Base-by-base conservation (phyloP, 306 rosid species). In the Cicer chorassanicum region DNA sequence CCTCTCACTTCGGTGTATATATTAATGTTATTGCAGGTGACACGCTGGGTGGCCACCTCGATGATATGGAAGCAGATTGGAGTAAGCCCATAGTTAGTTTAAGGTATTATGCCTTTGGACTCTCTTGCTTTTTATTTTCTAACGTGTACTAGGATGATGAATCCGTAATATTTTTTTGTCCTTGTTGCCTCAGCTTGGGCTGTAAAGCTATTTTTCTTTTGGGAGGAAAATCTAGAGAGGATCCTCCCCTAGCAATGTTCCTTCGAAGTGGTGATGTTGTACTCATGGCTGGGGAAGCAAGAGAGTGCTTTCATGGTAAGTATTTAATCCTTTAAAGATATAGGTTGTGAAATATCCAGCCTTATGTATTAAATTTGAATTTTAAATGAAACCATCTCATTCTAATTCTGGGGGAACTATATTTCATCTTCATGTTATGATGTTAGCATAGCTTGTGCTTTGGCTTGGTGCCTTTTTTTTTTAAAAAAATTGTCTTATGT, bases 41-140 rank as follows among this genome's bases (percentile, higher is more conserved):
- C 83, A 79, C 88, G 15, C 88, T 94, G 34, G 97, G 98, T 24
- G 98, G 97, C 67, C 96, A 94, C 86, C 95, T 94, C 75, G 97
- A 94, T 84, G 98, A 92, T 83, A 94, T 92, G 97, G 99, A 92
- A 87, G 90, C 83, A 16, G 97, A 94, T 82, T 94, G 97, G 97
- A 90, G 92, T 79, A 87, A 80, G 78, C 97, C 97, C 56, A 88
- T 90, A 61, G 91, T 94, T 34, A 94, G 97, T 87, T 72, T 94
- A 87, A 94, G 97, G 96, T 94, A 84, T 62, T 39, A 41, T 48
- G 50, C 65, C 42, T 41, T 71, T 44, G 24, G 16, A 13, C 11
- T 54, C 15, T 42, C 41, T 60, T 59, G 42, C 12, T 39, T 49
- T 15, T 44, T 60, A 36, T 19, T 46, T 64, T 61, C 56, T 56